phyloP scores from a whole-genome alignment of 305 asterid genomes.

The Fraxinus platypoda region DNA sequence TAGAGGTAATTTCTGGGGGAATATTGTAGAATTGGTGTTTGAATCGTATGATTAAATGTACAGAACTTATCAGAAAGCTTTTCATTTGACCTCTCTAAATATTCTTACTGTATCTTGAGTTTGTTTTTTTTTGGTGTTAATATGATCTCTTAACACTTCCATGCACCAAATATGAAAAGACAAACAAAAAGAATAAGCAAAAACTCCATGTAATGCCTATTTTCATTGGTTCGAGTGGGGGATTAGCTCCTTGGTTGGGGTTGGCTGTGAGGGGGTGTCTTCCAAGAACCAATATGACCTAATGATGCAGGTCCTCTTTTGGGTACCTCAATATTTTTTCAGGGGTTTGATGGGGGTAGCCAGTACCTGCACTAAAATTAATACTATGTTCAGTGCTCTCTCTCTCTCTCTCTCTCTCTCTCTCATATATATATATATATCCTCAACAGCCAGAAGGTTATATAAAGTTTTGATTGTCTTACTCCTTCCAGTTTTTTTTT shows the following conservation, averaged over 20 bases:
- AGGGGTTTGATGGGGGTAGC: constrained; percentile 5
- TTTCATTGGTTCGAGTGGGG: background rate
- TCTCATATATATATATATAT: background rate
- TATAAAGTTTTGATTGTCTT: no score
- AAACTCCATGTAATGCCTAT: background rate
- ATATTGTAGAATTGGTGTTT: constrained; percentile 12
- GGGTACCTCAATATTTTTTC: background rate
- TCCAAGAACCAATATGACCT: background rate
- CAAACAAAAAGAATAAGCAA: background rate
- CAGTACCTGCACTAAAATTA: background rate
- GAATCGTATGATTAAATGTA: background rate
- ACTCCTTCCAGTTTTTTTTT: no score
- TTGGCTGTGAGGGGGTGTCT: constrained; percentile 4
- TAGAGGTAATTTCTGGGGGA: constrained; percentile 53
- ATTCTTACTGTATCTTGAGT: background rate
- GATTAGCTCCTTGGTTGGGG: constrained; percentile 14
- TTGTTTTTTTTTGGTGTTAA: background rate
- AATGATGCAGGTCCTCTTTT: background rate
- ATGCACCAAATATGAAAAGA: constrained; percentile 20
- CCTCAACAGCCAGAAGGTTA: background rate
- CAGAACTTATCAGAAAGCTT: background rate
- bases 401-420: no score
- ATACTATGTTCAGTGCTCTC: background rate
- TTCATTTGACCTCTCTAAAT: constrained; percentile 3
- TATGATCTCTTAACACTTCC: constrained; percentile 11